Percentiles rank a stretch among this genome's conserved stretches.
These are phyloP conservation scores for Teunomyces lycoperdinae DNA, from an alignment of 805 yeast species.

Conservation along the genomic window DNA sequence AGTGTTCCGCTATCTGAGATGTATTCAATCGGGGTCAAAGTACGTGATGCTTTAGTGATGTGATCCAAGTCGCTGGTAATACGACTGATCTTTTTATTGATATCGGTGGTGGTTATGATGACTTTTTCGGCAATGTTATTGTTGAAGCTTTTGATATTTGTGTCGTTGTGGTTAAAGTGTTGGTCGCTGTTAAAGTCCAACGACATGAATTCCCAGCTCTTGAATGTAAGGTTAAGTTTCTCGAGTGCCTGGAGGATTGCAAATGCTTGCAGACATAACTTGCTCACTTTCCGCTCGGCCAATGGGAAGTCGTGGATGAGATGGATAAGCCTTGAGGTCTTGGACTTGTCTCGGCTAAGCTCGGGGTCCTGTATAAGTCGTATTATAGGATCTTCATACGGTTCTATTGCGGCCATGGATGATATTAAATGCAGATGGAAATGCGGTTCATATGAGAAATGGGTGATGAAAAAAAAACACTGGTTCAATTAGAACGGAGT, in stretches of 20 bases:
- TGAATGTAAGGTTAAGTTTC: conserved; percentile 43
- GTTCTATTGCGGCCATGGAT: conserved; percentile 18
- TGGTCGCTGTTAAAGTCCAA: conserved; percentile 46
- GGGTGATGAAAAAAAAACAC: neutral
- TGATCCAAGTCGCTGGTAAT: conserved; percentile 47
- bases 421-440: neutral
- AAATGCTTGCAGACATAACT: conserved; percentile 47
- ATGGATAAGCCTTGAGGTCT: conserved; percentile 37
- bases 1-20: conserved; percentile 54
- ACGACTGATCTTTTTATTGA: conserved; percentile 39
- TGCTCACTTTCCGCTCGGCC: conserved; percentile 42
- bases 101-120: conserved; percentile 46
- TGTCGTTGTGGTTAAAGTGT: conserved; percentile 26
- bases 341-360: conserved; percentile 40
- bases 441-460: neutral
- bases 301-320: conserved; percentile 44
- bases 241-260: conserved; percentile 50
- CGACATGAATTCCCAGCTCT: conserved; percentile 56
- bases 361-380: conserved; percentile 48
- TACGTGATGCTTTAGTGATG: conserved; percentile 41
- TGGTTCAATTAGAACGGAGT: neutral
- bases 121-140: conserved; percentile 54
- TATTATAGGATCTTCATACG: conserved; percentile 49
- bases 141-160: conserved; percentile 40
- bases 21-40: conserved; percentile 43